phyloP scores from a whole-genome alignment of 257 asterid genomes.

The Solanum corneliomulleri region DNA sequence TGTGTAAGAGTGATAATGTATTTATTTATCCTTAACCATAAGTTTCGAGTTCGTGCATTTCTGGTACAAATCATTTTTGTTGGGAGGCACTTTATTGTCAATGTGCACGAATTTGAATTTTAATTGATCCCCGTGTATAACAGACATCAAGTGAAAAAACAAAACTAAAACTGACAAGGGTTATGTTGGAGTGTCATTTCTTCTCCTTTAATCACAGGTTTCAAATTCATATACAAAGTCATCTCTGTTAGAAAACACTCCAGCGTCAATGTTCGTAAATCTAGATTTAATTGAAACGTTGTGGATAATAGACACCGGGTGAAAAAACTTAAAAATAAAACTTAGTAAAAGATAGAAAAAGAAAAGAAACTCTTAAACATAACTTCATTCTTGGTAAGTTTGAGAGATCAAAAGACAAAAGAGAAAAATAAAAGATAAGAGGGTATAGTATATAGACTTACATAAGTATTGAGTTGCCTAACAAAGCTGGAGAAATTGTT shows the following conservation, averaged over 20 bases:
- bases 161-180: not conserved
- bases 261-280: not conserved
- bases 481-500: slow-evolving; percentile 4
- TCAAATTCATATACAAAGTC: not conserved
- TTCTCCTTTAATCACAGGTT: not conserved
- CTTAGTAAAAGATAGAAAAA: not conserved
- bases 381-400: not conserved
- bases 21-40: not conserved
- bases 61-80: not conserved
- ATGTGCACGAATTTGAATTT: not conserved
- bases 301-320: not conserved
- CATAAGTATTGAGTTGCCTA: slow-evolving; percentile 11
- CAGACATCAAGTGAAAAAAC: not conserved
- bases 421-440: not conserved
- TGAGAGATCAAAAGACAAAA: not conserved
- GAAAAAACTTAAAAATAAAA: not conserved
- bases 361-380: not conserved
- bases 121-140: not conserved
- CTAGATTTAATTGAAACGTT: not conserved
- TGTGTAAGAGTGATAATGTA: not conserved
- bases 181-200: not conserved
- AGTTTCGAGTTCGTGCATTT: not conserved
- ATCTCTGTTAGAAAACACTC: not conserved
- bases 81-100: not conserved
- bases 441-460: not conserved